Percentiles rank a stretch among this genome's conserved stretches.
Evolutionary conservation across 2,329 filamentous ascomycete genomes (phyloP).

Genomic region (Fusarium zealandicum): DNA sequence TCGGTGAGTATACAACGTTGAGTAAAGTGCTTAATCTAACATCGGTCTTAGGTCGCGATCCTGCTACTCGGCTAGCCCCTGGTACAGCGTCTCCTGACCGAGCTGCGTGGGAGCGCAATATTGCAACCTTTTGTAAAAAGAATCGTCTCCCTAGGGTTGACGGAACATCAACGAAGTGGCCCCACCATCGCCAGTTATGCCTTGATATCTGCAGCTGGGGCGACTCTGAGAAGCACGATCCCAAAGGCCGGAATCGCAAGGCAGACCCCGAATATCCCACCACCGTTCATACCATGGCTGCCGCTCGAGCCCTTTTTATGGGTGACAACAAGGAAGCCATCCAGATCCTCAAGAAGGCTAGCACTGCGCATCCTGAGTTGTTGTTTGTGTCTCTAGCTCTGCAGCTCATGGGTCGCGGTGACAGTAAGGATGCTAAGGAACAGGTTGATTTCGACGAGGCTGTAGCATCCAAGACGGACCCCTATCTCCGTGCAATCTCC

Average conservation of each 20-base stretch:
- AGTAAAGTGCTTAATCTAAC: slow-evolving; percentile 10
- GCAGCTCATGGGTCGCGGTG: slow-evolving; percentile 65
- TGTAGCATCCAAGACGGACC: slow-evolving; percentile 71
- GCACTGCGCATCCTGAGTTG: slow-evolving; percentile 67
- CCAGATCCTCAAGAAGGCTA: slow-evolving; percentile 72
- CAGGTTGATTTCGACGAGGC: slow-evolving; percentile 66
- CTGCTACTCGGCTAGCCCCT: slow-evolving; percentile 56
- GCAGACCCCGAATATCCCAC: slow-evolving; percentile 58
- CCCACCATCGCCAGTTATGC: slow-evolving; percentile 76
- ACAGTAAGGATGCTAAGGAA: slow-evolving; percentile 53
- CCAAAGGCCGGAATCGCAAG: slow-evolving; percentile 53
- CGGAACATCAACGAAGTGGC: slow-evolving; percentile 68
- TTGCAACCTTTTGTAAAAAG: slow-evolving; percentile 69
- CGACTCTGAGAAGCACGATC: slow-evolving; percentile 58
- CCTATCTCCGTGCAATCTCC: slow-evolving; percentile 81
- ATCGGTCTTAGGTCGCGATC: slow-evolving; percentile 53
- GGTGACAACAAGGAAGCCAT: slow-evolving; percentile 74
- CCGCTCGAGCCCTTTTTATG: slow-evolving; percentile 77
- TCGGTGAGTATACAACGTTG: slow-evolving; percentile 58
- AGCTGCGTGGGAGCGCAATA: slow-evolving; percentile 65
- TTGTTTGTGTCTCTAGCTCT: slow-evolving; percentile 72
- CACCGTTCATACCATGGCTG: slow-evolving; percentile 72
- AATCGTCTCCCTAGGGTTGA: slow-evolving; percentile 68
- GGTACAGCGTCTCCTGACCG: slow-evolving; percentile 56
- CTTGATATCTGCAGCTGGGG: slow-evolving; percentile 79